Conservation (phyloP, 129 eudicot species). For the Apium graveolens region DNA sequence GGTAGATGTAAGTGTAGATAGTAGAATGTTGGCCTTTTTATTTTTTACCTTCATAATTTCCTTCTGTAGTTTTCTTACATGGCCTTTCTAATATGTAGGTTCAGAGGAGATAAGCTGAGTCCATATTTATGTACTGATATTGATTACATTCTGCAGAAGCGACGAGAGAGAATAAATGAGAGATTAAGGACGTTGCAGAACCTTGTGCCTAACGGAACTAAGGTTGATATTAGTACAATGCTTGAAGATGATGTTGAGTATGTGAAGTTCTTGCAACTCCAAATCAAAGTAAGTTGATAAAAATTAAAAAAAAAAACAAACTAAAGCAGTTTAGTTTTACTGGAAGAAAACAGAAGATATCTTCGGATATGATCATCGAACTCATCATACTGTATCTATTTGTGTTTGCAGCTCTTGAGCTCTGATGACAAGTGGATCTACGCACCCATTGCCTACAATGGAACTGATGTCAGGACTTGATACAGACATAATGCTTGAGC, state of each 20-base stretch:
- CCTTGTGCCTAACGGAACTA: conserved; percentile 81
- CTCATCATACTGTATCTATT: background rate
- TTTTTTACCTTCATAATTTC: background rate
- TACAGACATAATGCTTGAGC: conserved; percentile 4
- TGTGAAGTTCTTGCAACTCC: conserved; percentile 47
- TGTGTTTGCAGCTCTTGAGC: conserved; percentile 47
- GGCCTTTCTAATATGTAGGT: conserved; percentile 24
- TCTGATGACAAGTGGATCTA: conserved; percentile 74
- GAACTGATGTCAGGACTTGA: conserved; percentile 66
- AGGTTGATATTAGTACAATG: conserved; percentile 87
- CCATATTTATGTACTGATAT: conserved; percentile 4
- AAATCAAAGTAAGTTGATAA: conserved; percentile 46
- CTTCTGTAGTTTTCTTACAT: background rate
- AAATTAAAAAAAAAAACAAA: background rate
- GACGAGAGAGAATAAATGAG: conserved; percentile 73
- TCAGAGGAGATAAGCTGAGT: conserved; percentile 20
- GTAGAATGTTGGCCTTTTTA: background rate
- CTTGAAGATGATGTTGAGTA: conserved; percentile 63
- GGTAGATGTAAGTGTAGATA: conserved; percentile 35
- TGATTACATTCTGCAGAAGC: conserved; percentile 36
- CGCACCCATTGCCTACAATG: conserved; percentile 80
- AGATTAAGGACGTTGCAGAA: conserved; percentile 55
- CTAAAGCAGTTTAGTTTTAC: background rate
- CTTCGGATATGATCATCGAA: background rate
- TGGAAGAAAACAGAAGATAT: background rate